A percentile compares a stretch with the other conserved stretches of the same genome.
Evolutionary conservation across 306 rosid species (phyloP).

Genomic region (Hippophae tibetana): DNA sequence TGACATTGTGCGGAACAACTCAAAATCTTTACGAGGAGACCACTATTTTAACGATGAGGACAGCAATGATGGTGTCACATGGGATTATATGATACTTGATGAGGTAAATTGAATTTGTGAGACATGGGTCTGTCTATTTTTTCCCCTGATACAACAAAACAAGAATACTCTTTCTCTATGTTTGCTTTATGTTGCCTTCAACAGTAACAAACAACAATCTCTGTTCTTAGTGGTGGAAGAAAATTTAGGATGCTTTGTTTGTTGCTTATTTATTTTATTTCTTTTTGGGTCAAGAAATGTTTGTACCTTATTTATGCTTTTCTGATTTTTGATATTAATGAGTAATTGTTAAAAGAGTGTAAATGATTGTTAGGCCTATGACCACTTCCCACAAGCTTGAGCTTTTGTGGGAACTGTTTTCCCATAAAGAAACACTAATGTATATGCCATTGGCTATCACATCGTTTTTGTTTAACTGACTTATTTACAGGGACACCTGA

Average conservation of each 20-base stretch:
- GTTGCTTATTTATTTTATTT: conserved; percentile 11
- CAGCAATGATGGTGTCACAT: conserved; percentile 42
- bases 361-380: too few relatives aligned
- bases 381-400: too few relatives aligned
- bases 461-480: too few relatives aligned
- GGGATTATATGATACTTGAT: conserved; percentile 99
- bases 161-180: too few relatives aligned
- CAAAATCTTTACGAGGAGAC: conserved; percentile 54
- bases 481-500: conserved; percentile 65
- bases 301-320: background rate
- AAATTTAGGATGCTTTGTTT: background rate
- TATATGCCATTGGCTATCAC: too few relatives aligned
- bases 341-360: too few relatives aligned
- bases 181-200: too few relatives aligned
- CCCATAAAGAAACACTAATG: too few relatives aligned
- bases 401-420: too few relatives aligned
- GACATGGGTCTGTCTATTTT: background rate
- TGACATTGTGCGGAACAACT: conserved; percentile 83
- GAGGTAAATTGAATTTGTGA: conserved; percentile 40
- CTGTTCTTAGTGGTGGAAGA: too few relatives aligned
- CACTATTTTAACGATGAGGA: conserved; percentile 38
- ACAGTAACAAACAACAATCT: too few relatives aligned
- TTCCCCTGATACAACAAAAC: too few relatives aligned
- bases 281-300: conserved; percentile 1
- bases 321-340: background rate